phyloP scores from a whole-genome alignment of 805 yeast species.

The Sungouiozyma ichnusensis region DNA sequence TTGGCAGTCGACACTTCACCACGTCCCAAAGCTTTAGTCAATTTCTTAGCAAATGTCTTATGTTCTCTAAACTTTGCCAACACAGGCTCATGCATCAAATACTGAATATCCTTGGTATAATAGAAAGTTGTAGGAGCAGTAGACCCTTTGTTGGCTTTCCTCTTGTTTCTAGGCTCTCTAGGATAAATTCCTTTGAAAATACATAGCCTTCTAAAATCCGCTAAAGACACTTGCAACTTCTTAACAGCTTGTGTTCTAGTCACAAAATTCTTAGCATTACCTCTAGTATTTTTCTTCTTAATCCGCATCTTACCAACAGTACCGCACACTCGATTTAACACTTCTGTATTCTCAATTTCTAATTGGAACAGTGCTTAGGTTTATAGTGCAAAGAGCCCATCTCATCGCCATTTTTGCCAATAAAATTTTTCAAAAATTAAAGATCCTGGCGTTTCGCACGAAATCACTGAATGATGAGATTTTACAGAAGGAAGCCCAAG shows the following conservation, averaged over 20 bases:
- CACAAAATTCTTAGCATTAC: conserved; percentile 85
- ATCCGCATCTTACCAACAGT: conserved; percentile 37
- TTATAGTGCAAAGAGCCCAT: conserved; percentile 3
- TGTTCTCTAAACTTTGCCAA: conserved; percentile 87
- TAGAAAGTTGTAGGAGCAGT: conserved; percentile 93
- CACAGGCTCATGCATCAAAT: conserved; percentile 89
- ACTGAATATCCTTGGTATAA: conserved; percentile 88
- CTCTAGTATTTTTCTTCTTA: conserved; percentile 73
- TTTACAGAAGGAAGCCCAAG: neutral
- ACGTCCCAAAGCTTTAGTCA: conserved; percentile 80
- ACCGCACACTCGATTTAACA: neutral
- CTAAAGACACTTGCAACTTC: conserved; percentile 83
- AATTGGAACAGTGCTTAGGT: too few relatives aligned
- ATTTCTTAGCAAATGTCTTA: conserved; percentile 84
- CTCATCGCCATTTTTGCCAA: conserved; percentile 5
- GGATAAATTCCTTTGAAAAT: conserved; percentile 97
- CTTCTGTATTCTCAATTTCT: too few relatives aligned
- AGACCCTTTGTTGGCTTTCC: conserved; percentile 96
- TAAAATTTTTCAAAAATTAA: conserved; percentile 1
- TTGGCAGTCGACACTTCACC: conserved; percentile 88
- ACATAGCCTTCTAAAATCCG: conserved; percentile 94
- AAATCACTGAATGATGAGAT: neutral
- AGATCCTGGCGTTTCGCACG: neutral
- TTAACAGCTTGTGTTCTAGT: conserved; percentile 92
- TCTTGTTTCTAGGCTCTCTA: conserved; percentile 89